Percentiles rank a stretch among this genome's conserved stretches.
Evolutionary conservation across 768 basidiomycete genomes (phyloP).

Genomic region (Pleurotus platypus): DNA sequence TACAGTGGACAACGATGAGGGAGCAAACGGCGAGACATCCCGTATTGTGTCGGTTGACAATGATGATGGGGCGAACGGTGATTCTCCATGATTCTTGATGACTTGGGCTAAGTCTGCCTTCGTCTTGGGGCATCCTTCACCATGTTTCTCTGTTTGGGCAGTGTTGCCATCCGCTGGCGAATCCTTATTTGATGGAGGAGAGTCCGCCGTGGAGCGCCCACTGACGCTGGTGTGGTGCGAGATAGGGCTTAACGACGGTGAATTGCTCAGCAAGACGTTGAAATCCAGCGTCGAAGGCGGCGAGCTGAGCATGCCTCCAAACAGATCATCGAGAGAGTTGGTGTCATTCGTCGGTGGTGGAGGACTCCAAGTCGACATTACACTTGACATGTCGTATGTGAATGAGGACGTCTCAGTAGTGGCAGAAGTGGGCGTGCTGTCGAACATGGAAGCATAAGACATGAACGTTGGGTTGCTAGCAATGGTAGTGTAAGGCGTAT

Average conservation of each 20-base stretch:
- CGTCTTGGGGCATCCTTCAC: conserved; percentile 46
- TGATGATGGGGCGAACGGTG: conserved; percentile 42
- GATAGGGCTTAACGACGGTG: conserved; percentile 53
- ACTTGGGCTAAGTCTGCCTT: conserved; percentile 46
- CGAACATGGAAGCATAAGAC: conserved; percentile 67
- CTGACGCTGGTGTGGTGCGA: conserved; percentile 36
- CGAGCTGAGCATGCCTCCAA: conserved; percentile 28
- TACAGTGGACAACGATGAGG: conserved; percentile 21
- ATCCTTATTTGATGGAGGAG: conserved; percentile 18
- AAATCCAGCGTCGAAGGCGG: conserved; percentile 25
- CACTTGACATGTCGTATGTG: conserved; percentile 41
- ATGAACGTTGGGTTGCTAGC: conserved; percentile 83
- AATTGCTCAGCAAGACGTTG: conserved; percentile 25
- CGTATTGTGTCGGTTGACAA: conserved; percentile 11
- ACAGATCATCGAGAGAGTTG: conserved; percentile 41
- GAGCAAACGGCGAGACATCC: conserved; percentile 35
- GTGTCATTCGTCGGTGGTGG: conserved; percentile 25
- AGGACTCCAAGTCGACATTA: conserved; percentile 40
- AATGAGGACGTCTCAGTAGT: conserved; percentile 31
- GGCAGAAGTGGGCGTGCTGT: conserved; percentile 27
- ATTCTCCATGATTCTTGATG: conserved; percentile 55
- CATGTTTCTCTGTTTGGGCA: conserved; percentile 27
- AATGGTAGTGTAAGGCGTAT: conserved; percentile 69
- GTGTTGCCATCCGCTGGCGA: conserved; percentile 36
- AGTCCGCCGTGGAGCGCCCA: conserved; percentile 16